These are phyloP conservation scores for Sutorius australiensis DNA, from an alignment of 768 basidiomycete genomes.

Conservation along the genomic window DNA sequence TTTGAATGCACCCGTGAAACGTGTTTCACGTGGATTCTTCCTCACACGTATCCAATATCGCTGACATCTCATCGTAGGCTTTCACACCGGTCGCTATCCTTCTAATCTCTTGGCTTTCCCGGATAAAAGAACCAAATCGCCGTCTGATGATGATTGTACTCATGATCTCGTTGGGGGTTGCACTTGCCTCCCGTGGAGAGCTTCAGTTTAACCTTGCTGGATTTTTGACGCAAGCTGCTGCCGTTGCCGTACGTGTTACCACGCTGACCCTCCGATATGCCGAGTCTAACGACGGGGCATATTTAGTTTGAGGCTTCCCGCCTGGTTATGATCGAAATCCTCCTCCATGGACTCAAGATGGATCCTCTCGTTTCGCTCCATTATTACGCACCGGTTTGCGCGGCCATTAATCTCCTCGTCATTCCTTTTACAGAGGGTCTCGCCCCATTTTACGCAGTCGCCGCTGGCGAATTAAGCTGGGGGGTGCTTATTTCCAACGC, in stretches of 20 bases:
- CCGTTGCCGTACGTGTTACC: constrained; percentile 56
- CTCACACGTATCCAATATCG: not conserved
- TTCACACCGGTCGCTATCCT: constrained; percentile 89
- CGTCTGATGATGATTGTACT: constrained; percentile 78
- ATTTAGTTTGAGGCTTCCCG: constrained; percentile 86
- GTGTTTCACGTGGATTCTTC: not conserved
- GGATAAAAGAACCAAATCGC: constrained; percentile 82
- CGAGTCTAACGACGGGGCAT: not conserved
- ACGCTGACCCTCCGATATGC: not conserved
- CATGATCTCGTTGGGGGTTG: constrained; percentile 90
- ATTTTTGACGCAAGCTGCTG: constrained; percentile 83
- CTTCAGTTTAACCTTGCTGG: constrained; percentile 80
- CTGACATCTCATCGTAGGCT: constrained; percentile 48
- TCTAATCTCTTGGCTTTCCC: constrained; percentile 88
- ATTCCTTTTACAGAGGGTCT: constrained; percentile 92
- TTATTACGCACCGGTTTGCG: constrained; percentile 96
- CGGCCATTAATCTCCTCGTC: constrained; percentile 78
- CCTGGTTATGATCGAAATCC: constrained; percentile 93
- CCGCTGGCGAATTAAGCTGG: constrained; percentile 52
- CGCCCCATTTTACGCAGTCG: constrained; percentile 75
- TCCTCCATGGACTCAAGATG: constrained; percentile 96
- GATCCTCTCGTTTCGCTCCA: constrained; percentile 93
- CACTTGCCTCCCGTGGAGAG: constrained; percentile 87
- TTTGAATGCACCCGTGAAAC: not conserved
- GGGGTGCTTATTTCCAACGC: constrained; percentile 81